Evolutionary conservation across 2,329 filamentous ascomycete species (phyloP).

Genomic region (Fusarium sambucinum): DNA sequence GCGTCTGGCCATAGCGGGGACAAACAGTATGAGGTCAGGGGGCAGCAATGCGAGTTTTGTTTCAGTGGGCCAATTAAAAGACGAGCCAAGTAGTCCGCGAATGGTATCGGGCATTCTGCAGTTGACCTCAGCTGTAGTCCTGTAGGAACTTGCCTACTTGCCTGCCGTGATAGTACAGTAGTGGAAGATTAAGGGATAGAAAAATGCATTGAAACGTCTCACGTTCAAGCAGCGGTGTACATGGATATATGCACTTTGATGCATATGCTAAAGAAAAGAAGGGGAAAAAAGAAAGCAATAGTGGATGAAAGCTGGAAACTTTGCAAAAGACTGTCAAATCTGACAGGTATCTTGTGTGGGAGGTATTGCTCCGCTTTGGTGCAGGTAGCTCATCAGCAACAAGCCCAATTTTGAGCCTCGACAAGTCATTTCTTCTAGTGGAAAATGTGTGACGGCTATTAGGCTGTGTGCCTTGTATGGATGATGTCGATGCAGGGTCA

Average conservation of each 20-base stretch:
- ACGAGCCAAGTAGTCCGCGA: neutral
- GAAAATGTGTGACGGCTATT: slow-evolving; percentile 30
- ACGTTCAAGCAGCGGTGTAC: slow-evolving; percentile 27
- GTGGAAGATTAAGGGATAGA: slow-evolving; percentile 15
- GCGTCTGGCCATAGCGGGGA: slow-evolving; percentile 26
- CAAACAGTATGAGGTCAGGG: slow-evolving; percentile 25
- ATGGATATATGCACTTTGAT: slow-evolving; percentile 2
- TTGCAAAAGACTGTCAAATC: slow-evolving; percentile 24
- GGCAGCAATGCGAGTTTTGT: slow-evolving; percentile 2
- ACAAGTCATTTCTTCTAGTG: slow-evolving; percentile 37
- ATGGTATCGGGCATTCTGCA: slow-evolving; percentile 12
- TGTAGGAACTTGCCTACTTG: slow-evolving; percentile 18
- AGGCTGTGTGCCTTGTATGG: slow-evolving; percentile 43
- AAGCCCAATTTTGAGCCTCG: slow-evolving; percentile 31
- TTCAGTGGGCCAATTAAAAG: slow-evolving; percentile 1
- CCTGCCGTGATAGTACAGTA: slow-evolving; percentile 4
- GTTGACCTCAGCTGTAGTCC: neutral
- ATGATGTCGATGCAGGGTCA: slow-evolving; percentile 29
- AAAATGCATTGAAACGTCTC: slow-evolving; percentile 4
- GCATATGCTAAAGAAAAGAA: slow-evolving; percentile 13
- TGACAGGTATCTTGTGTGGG: slow-evolving; percentile 39
- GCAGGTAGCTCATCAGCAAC: slow-evolving; percentile 40
- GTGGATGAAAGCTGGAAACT: neutral
- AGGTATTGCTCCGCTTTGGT: slow-evolving; percentile 38
- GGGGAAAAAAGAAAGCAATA: slow-evolving; percentile 8